phyloP scores from a whole-genome alignment of 352 stramenopile species.

The Pythium utonaiense region DNA sequence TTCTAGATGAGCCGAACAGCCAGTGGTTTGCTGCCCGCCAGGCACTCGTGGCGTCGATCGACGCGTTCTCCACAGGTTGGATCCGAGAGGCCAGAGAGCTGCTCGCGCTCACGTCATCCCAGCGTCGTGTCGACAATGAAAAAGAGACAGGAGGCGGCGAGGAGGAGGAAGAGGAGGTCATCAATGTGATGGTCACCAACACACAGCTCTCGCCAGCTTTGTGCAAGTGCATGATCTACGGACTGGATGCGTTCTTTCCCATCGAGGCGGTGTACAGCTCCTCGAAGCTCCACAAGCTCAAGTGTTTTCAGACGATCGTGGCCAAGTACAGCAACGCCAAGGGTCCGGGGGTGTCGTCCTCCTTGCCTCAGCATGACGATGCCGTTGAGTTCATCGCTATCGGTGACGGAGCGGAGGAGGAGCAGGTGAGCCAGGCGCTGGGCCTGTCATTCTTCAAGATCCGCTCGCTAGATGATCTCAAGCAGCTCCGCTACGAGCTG shows the following conservation, averaged over 20 bases:
- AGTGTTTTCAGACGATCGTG: slow-evolving; percentile 76
- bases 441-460: slow-evolving; percentile 78
- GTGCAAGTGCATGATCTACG: slow-evolving; percentile 84
- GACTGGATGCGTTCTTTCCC: slow-evolving; percentile 69
- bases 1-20: slow-evolving; percentile 55
- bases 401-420: slow-evolving; percentile 73
- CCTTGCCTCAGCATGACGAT: neutral
- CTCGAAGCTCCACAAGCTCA: slow-evolving; percentile 71
- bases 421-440: slow-evolving; percentile 62
- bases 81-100: slow-evolving; percentile 56
- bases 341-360: neutral
- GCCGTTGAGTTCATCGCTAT: slow-evolving; percentile 72
- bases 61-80: slow-evolving; percentile 71
- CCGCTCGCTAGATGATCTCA: slow-evolving; percentile 56
- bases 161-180: slow-evolving; percentile 41
- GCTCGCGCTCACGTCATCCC: slow-evolving; percentile 41
- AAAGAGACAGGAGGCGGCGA: slow-evolving; percentile 1
- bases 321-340: slow-evolving; percentile 32
- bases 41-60: slow-evolving; percentile 68
- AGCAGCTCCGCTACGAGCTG: slow-evolving; percentile 54
- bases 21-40: slow-evolving; percentile 67
- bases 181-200: slow-evolving; percentile 83
- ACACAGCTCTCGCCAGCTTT: slow-evolving; percentile 74
- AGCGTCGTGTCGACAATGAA: neutral
- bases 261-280: slow-evolving; percentile 79